Evolutionary conservation across 2,329 filamentous ascomycete genomes (phyloP).

Genomic region (Pseudogymnoascus verrucosus): DNA sequence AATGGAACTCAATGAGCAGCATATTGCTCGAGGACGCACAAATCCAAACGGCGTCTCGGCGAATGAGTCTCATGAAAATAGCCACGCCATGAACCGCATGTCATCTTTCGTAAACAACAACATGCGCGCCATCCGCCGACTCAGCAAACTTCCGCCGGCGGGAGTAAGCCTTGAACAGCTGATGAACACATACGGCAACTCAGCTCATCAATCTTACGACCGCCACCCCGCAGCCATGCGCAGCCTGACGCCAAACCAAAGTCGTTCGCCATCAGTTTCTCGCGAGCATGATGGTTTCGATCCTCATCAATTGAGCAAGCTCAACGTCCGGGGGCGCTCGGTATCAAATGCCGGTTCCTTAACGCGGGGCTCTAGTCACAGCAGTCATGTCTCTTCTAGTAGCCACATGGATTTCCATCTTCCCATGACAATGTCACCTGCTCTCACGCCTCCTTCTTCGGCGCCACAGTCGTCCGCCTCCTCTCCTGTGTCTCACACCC

Average conservation of each 20-base stretch:
- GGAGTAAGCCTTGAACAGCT: constrained; percentile 16
- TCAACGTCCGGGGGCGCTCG: constrained; percentile 10
- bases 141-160: constrained; percentile 32
- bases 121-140: constrained; percentile 35
- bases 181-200: constrained; percentile 15
- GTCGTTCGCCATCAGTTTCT: background rate
- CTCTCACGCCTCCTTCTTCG: background rate
- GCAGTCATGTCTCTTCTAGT: constrained; percentile 10
- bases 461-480: background rate
- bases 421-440: constrained; percentile 3
- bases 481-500: constrained; percentile 3
- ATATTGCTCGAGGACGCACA: constrained; percentile 29
- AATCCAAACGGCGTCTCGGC: constrained; percentile 29
- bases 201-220: background rate
- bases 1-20: constrained; percentile 35
- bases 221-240: background rate
- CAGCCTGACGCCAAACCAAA: background rate
- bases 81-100: constrained; percentile 37
- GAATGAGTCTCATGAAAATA: constrained; percentile 36
- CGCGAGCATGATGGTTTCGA: background rate
- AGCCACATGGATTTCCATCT: background rate
- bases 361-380: background rate
- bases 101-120: constrained; percentile 37
- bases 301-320: constrained; percentile 7
- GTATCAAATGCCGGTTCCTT: background rate